Evolutionary conservation across 2,329 filamentous ascomycete species (phyloP).

Genomic region (Colletotrichum sp.): DNA sequence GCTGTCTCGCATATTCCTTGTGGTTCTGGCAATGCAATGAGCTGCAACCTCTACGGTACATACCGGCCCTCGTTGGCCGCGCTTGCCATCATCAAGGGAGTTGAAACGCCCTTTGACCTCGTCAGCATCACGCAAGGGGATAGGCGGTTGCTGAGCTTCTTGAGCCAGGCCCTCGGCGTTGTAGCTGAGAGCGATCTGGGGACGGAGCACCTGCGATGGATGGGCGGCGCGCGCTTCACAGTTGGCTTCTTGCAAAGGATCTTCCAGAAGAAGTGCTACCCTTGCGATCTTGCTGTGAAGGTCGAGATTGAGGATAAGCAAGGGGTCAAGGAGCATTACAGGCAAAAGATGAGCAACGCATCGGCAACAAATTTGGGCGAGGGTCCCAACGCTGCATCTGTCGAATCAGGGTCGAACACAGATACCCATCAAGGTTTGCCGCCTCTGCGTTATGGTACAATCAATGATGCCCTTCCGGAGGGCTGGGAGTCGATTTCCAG

Average conservation of each 20-base stretch:
- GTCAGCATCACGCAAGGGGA: conserved; percentile 86
- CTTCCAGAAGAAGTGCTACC: conserved; percentile 79
- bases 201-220: conserved; percentile 92
- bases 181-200: conserved; percentile 89
- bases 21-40: conserved; percentile 93
- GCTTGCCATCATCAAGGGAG: conserved; percentile 84
- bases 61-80: conserved; percentile 77
- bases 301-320: conserved; percentile 80
- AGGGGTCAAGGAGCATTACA: conserved; percentile 76
- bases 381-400: not conserved
- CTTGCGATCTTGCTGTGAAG: conserved; percentile 87
- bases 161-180: conserved; percentile 89
- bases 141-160: conserved; percentile 79
- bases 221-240: conserved; percentile 86
- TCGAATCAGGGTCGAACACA: conserved; percentile 17
- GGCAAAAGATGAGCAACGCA: conserved; percentile 45
- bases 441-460: conserved; percentile 77
- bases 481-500: conserved; percentile 78
- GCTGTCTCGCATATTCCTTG: conserved; percentile 90
- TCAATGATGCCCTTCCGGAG: conserved; percentile 76
- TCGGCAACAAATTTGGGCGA: conserved; percentile 31
- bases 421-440: conserved; percentile 65
- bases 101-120: conserved; percentile 84
- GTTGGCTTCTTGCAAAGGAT: conserved; percentile 83
- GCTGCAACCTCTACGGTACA: conserved; percentile 86